Evolutionary conservation across 768 basidiomycete genomes (phyloP).

Genomic region (Sistotremastrum niveocremeum): DNA sequence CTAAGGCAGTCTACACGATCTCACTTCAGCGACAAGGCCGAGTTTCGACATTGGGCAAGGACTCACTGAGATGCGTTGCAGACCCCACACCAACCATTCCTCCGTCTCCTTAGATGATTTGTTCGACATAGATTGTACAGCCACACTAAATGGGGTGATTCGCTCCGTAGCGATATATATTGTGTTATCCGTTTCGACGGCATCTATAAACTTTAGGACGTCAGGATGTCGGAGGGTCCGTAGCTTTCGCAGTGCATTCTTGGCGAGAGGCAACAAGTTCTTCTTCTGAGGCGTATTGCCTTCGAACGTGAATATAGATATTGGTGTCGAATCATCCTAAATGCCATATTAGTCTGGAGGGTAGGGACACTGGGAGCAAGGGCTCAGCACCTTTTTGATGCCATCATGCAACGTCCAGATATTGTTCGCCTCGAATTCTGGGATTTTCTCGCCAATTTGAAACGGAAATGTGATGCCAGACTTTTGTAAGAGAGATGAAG

Average conservation of each 20-base stretch:
- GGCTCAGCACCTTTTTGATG: slow-evolving; percentile 58
- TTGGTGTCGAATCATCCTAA: slow-evolving; percentile 76
- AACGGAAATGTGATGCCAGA: slow-evolving; percentile 87
- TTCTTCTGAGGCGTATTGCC: slow-evolving; percentile 45
- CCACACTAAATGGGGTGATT: slow-evolving; percentile 56
- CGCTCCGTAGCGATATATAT: slow-evolving; percentile 94
- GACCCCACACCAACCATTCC: slow-evolving; percentile 89
- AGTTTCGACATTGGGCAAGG: background rate
- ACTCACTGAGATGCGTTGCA: slow-evolving; percentile 79
- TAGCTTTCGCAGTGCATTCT: slow-evolving; percentile 82
- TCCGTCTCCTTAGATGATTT: slow-evolving; percentile 55
- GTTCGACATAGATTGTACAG: slow-evolving; percentile 47
- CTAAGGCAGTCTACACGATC: slow-evolving; percentile 56
- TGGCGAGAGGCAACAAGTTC: slow-evolving; percentile 59
- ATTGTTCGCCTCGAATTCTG: slow-evolving; percentile 47
- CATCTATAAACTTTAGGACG: slow-evolving; percentile 91
- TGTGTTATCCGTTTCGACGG: slow-evolving; percentile 73
- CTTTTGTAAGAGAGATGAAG: slow-evolving; percentile 83
- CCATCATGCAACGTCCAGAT: slow-evolving; percentile 84
- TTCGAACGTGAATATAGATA: slow-evolving; percentile 92
- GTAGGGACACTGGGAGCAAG: background rate
- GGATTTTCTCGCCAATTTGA: slow-evolving; percentile 60
- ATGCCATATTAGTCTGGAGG: slow-evolving; percentile 5
- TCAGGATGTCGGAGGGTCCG: slow-evolving; percentile 91
- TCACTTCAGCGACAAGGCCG: slow-evolving; percentile 3